phyloP scores from a whole-genome alignment of 331 rosid species.

The Arachis monticola region DNA sequence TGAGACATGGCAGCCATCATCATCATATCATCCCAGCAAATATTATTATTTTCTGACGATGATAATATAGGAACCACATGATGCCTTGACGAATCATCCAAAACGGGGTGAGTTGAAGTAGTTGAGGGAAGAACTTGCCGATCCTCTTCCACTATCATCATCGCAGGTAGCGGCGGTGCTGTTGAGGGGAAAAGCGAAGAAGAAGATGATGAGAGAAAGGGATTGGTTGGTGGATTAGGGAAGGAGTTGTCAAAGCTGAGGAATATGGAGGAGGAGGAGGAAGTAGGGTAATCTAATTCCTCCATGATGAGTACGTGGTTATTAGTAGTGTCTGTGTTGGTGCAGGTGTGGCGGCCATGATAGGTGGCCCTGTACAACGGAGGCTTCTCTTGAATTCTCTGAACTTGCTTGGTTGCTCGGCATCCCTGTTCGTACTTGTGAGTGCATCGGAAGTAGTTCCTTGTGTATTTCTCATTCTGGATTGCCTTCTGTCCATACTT shows the following conservation, averaged over 20 bases:
- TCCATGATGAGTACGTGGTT: constrained; percentile 19
- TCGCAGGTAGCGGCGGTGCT: neutral
- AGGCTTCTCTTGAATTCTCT: constrained; percentile 48
- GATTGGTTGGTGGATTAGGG: constrained; percentile 34
- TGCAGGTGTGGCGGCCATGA: constrained; percentile 48
- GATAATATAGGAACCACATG: constrained; percentile 4
- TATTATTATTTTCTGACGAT: neutral
- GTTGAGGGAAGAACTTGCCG: constrained; percentile 26
- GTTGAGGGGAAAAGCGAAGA: neutral
- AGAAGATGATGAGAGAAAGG: constrained; percentile 32
- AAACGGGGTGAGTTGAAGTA: neutral
- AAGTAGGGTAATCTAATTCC: neutral
- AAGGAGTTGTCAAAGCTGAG: constrained; percentile 51
- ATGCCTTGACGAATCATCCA: neutral
- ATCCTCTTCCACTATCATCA: neutral
- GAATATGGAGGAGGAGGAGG: constrained; percentile 17
- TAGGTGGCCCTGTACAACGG: constrained; percentile 37
- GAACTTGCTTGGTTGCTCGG: constrained; percentile 50
- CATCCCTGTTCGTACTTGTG: constrained; percentile 52
- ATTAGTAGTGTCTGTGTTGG: neutral
- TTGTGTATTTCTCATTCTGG: constrained; percentile 43
- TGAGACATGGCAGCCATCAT: neutral
- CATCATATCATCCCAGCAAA: constrained; percentile 21
- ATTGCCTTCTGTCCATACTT: constrained; percentile 76
- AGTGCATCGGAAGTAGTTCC: constrained; percentile 55